These are phyloP conservation scores for Coniochaeta ligniaria DNA, from an alignment of 2,329 filamentous ascomycete species.

Conservation along the genomic window DNA sequence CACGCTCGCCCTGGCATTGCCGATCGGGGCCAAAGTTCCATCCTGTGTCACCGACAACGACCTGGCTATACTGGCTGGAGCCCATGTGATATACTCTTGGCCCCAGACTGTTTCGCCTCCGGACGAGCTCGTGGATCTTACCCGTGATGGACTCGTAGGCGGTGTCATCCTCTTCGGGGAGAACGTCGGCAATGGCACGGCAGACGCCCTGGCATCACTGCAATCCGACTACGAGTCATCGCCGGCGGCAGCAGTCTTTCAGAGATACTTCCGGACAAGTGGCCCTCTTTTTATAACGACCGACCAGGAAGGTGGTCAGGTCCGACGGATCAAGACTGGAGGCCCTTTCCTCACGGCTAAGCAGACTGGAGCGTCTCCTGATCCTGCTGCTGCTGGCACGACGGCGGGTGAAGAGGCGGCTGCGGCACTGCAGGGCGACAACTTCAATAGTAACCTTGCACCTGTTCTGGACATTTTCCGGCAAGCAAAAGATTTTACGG, in stretches of 20 bases:
- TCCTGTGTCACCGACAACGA: not conserved
- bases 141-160: not conserved
- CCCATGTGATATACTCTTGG: slow-evolving; percentile 1
- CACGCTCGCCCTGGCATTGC: not conserved
- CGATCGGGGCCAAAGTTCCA: not conserved
- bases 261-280: not conserved
- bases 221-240: not conserved
- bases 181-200: not conserved
- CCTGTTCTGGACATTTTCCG: not conserved
- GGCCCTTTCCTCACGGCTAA: not conserved
- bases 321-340: not conserved
- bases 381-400: not conserved
- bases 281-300: slow-evolving; percentile 1
- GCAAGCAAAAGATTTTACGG: not conserved
- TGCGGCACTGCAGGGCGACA: not conserved
- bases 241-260: not conserved
- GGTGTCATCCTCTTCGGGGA: slow-evolving; percentile 2
- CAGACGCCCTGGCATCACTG: not conserved
- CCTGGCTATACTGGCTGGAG: not conserved
- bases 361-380: not conserved
- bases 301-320: not conserved
- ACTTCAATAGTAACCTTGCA: not conserved
- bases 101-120: not conserved
- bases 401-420: not conserved
- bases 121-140: not conserved